These are phyloP conservation scores for Metschnikowia cubensis DNA, from an alignment of 805 yeast species.

Conservation along the genomic window DNA sequence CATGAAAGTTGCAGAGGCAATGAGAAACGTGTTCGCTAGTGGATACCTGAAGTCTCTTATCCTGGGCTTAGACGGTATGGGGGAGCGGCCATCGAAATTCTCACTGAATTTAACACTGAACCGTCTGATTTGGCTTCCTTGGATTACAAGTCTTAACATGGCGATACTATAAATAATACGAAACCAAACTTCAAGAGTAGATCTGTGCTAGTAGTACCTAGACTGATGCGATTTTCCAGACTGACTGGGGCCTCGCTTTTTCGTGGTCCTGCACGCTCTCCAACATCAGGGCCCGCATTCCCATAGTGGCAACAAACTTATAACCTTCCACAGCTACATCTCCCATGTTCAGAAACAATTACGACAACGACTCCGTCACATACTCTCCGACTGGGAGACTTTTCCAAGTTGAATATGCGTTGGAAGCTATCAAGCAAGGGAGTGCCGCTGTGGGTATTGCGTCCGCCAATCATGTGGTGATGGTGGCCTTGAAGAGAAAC, in stretches of 20 bases:
- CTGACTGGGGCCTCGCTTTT: neutral
- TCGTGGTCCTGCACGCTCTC: slow-evolving; percentile 6
- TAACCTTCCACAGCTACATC: neutral
- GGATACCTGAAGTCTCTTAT: slow-evolving; percentile 37
- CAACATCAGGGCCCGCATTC: slow-evolving; percentile 3
- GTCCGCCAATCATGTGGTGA: slow-evolving; percentile 80
- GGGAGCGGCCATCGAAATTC: slow-evolving; percentile 14
- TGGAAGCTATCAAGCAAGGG: slow-evolving; percentile 97
- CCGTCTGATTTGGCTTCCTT: neutral
- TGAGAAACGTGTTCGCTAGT: slow-evolving; percentile 33
- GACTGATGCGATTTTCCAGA: neutral
- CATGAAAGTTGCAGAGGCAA: slow-evolving; percentile 39
- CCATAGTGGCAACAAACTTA: slow-evolving; percentile 8
- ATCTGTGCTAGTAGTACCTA: neutral
- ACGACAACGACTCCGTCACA: slow-evolving; percentile 97
- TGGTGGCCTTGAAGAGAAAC: slow-evolving; percentile 91
- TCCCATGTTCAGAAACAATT: slow-evolving; percentile 85
- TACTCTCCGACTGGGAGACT: slow-evolving; percentile 93
- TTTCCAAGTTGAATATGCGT: slow-evolving; percentile 77
- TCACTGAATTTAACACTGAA: slow-evolving; percentile 16
- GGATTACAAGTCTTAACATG: neutral
- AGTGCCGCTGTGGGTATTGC: slow-evolving; percentile 94
- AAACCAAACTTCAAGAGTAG: neutral
- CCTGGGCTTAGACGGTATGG: slow-evolving; percentile 23
- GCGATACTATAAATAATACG: neutral